phyloP scores from a whole-genome alignment of 192 early-diverging fungal genomes.

The Rhizophlyctis rosea region DNA sequence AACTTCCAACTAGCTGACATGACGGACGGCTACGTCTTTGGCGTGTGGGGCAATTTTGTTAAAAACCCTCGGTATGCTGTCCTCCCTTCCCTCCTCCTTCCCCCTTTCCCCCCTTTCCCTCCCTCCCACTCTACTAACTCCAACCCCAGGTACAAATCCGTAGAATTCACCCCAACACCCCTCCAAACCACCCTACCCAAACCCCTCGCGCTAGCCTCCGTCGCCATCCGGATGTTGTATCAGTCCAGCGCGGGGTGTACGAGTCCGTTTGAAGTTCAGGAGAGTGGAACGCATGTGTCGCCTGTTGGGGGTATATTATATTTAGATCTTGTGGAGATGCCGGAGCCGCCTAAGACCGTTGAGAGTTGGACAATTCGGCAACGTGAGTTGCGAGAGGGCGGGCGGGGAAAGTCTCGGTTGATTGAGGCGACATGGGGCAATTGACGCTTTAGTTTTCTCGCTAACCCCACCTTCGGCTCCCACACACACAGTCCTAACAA shows the following conservation, averaged over 20 bases:
- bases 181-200: slow-evolving; percentile 48
- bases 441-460: background rate
- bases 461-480: background rate
- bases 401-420: background rate
- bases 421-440: background rate
- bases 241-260: slow-evolving; percentile 22
- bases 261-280: slow-evolving; percentile 31
- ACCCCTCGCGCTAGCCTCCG: slow-evolving; percentile 48
- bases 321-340: slow-evolving; percentile 53
- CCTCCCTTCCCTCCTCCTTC: background rate
- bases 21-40: slow-evolving; percentile 29
- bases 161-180: slow-evolving; percentile 43
- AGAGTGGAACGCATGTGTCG: slow-evolving; percentile 23
- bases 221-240: slow-evolving; percentile 48
- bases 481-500: slow-evolving; percentile 38
- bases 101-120: background rate
- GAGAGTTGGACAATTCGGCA: slow-evolving; percentile 47
- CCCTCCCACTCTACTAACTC: background rate
- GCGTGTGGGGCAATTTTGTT: slow-evolving; percentile 55
- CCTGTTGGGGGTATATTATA: slow-evolving; percentile 42
- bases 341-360: slow-evolving; percentile 44
- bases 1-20: slow-evolving; percentile 44
- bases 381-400: slow-evolving; percentile 23
- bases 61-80: slow-evolving; percentile 44
- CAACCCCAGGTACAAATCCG: slow-evolving; percentile 38